These are phyloP conservation scores for Omphalotus guepiniiformis DNA, from an alignment of 768 basidiomycete species.

Conservation along the genomic window DNA sequence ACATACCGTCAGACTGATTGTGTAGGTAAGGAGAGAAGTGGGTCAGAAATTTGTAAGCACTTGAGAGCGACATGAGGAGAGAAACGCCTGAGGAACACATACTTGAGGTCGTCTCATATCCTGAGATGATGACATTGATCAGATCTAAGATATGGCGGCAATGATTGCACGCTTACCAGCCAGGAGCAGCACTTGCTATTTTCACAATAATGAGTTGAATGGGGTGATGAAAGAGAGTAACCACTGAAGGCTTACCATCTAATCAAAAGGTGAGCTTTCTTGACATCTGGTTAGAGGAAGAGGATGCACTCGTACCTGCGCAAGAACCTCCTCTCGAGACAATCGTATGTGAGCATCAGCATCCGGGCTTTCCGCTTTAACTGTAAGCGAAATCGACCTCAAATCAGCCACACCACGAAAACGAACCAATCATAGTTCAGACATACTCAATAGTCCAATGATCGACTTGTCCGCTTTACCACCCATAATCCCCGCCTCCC, in stretches of 20 bases:
- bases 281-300: no score
- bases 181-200: slow-evolving; percentile 24
- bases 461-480: slow-evolving; percentile 30
- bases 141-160: neutral
- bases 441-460: slow-evolving; percentile 33
- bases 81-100: slow-evolving; percentile 12
- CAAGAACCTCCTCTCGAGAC: slow-evolving; percentile 38
- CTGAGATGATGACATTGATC: slow-evolving; percentile 20
- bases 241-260: no score
- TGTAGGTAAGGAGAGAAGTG: no score
- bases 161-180: slow-evolving; percentile 24
- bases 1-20: no score
- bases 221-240: no score
- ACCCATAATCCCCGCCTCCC: slow-evolving; percentile 19
- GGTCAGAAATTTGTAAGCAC: no score
- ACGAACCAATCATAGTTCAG: neutral
- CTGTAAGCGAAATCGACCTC: no score
- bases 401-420: slow-evolving; percentile 8
- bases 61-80: no score
- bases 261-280: no score
- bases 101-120: slow-evolving; percentile 55
- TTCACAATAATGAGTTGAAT: no score
- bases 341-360: slow-evolving; percentile 27
- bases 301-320: slow-evolving; percentile 29
- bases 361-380: slow-evolving; percentile 29